Evolutionary conservation across 1,139 yeast genomes (phyloP), one percentile per base, ranked within the genome.

Genomic region (Lodderomyces pseudojiufengensis): DNA sequence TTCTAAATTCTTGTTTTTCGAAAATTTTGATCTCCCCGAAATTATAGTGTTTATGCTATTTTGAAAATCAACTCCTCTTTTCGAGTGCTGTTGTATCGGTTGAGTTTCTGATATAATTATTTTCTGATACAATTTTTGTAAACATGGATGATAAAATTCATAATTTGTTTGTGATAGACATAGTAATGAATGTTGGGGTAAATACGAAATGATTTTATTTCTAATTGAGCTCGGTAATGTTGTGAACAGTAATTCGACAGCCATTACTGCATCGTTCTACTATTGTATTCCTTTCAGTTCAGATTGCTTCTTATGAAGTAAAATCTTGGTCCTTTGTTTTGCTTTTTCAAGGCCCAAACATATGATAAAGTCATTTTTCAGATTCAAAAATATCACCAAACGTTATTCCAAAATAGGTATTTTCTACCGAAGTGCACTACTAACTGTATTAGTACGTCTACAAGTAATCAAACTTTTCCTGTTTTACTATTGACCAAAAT

Each of bases 151-250:
- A 43, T 69, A 68, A 44, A 61, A 61, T 29, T 49, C 47, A 46
- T 45, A 67, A 46, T 63, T 65, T 16, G 74, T 65, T 14, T 50
- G 48, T 2, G 72, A 57, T n/a, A 69, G 52, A 35, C 59, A 63
- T 25, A 63, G 33, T 6, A 65, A 47, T 26, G 57, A 54, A 36
- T 61, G 61, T 39, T 66, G 70, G 2, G 65, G 61, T n/a, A 65
- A 50, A 35, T 49, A 62, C 12, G 32, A 40, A 9, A 63, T 46
- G 24, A 64, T 49, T 14, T 38, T 30, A n/a, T 3, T 4, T 26
- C 25, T 31, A 12, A 31, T 27, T 14, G 11, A 7, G 20, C 11
- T 18, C 3, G 34, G 34, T 20, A 31, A 14, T 11, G 25, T 24
- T 12, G 25, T 18, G 9, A 31, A 31, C 5, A 5, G 5, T 18